Conservation (phyloP, 495 filamentous ascomycete genomes). For the Aspergillus homomorphus region DNA sequence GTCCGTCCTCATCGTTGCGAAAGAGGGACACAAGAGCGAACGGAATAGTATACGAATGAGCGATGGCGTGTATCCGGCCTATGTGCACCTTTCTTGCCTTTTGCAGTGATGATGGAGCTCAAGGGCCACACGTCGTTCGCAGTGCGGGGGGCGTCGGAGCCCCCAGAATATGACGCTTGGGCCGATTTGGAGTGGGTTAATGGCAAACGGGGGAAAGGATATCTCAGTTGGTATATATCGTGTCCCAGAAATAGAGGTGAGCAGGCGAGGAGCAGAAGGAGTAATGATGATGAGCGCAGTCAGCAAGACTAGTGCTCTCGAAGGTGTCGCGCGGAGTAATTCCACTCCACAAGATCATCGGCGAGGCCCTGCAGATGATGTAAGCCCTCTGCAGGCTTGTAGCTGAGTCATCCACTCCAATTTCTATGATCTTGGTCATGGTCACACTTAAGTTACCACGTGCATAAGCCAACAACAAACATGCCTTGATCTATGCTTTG, state of each 20-base stretch:
- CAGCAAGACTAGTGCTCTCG: neutral
- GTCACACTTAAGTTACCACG: neutral
- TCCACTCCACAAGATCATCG: neutral
- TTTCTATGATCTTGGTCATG: too few relatives aligned
- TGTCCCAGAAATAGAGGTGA: neutral
- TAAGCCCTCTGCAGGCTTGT: constrained; percentile 1
- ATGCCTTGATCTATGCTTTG: neutral
- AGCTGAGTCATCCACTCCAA: constrained; percentile 1
- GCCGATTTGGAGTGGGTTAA: neutral
- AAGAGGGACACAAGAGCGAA: neutral
- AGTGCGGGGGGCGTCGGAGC: constrained; percentile 7
- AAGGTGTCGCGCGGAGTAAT: constrained; percentile 1
- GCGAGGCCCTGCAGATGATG: constrained; percentile 5
- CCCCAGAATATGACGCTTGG: neutral
- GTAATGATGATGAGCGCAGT: neutral
- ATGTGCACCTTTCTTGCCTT: neutral
- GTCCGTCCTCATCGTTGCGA: constrained; percentile 26
- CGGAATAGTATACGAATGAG: neutral
- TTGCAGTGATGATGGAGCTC: constrained; percentile 5
- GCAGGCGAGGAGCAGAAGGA: neutral
- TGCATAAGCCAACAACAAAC: neutral
- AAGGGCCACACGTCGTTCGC: constrained; percentile 7
- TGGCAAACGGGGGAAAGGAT: neutral
- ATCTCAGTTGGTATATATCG: neutral
- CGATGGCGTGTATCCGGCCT: neutral